Percentiles rank a stretch among this genome's conserved stretches.
phyloP scores from a whole-genome alignment of 2,329 filamentous ascomycete species.

The Fusarium napiforme region DNA sequence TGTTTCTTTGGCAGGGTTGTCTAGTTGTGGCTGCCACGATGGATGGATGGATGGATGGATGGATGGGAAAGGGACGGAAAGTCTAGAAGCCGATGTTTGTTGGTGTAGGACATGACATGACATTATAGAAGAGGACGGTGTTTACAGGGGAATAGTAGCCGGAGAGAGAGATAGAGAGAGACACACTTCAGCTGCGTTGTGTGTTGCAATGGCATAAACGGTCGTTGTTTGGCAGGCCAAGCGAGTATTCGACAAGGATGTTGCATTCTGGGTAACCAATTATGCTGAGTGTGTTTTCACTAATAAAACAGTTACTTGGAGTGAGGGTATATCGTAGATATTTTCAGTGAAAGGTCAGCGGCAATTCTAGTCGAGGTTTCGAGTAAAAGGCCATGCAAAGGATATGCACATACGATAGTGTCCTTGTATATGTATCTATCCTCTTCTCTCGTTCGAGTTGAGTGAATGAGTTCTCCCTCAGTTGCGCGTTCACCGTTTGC shows the following conservation, averaged over 20 bases:
- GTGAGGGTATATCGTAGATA: neutral
- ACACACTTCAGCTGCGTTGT: slow-evolving; percentile 1
- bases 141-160: slow-evolving; percentile 18
- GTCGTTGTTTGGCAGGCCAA: slow-evolving; percentile 42
- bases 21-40: slow-evolving; percentile 21
- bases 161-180: neutral
- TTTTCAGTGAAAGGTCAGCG: neutral
- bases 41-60: neutral
- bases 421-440: neutral
- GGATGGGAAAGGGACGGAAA: neutral
- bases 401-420: neutral
- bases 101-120: slow-evolving; percentile 9
- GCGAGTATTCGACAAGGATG: slow-evolving; percentile 36
- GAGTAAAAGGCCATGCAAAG: neutral
- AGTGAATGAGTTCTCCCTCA: neutral
- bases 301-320: slow-evolving; percentile 7
- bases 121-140: neutral
- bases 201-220: slow-evolving; percentile 16
- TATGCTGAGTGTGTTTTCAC: slow-evolving; percentile 28
- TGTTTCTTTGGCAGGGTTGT: neutral
- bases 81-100: neutral
- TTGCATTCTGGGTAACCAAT: slow-evolving; percentile 38
- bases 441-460: neutral
- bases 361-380: slow-evolving; percentile 17
- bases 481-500: slow-evolving; percentile 9